Evolutionary conservation across 345 rosid genomes (phyloP), one percentile per base, ranked within the genome.

Genomic region (Eucalyptus polybractea): DNA sequence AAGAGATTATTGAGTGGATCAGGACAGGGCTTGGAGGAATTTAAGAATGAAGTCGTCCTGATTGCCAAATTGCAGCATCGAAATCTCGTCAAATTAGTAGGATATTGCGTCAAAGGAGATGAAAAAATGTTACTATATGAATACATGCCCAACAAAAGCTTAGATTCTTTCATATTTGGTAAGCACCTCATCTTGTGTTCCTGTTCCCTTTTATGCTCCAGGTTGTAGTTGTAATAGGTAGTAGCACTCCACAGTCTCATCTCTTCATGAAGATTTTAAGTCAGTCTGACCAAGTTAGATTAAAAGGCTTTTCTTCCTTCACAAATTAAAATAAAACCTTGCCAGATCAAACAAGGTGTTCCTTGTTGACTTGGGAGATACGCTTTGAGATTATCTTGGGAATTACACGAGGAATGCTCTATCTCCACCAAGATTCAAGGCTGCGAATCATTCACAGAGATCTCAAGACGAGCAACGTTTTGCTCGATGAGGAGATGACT

Each of bases 401-500:
- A 90, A 93, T 97, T 33, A 94, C 95, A 50, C 90, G 99, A 4
- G 97, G 97, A 13, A 92, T 96, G 83, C 87, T 95, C 1, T 96
- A 97, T 91, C 97, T 97, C 65, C 97, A 95, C 89, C 94, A 95
- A 87, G 99, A 96, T 88, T 96, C 98, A 9, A 93, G 98, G 88
- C 87, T 94, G 86, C 92, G 95, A 88, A 95, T 96, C 85, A 95
- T 96, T 69, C 98, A 95, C n/a, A 92, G 99, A 89, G 96, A 96
- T 91, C 88, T 97, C 49, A 97, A 96, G 91, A 60, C 95, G 1
- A 95, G 97, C 91, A 95, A 97, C 51, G 88, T 96, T 88, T 89
- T 94, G 24, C 88, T 96, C 50, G 98, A 97, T 47, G 95, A 88
- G 33, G 95, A 94, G 87, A 94, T 96, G 98, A 94, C 92, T 67